Conservation (phyloP, 2,329 filamentous ascomycete genomes). For the Colletotrichum aenigma region DNA sequence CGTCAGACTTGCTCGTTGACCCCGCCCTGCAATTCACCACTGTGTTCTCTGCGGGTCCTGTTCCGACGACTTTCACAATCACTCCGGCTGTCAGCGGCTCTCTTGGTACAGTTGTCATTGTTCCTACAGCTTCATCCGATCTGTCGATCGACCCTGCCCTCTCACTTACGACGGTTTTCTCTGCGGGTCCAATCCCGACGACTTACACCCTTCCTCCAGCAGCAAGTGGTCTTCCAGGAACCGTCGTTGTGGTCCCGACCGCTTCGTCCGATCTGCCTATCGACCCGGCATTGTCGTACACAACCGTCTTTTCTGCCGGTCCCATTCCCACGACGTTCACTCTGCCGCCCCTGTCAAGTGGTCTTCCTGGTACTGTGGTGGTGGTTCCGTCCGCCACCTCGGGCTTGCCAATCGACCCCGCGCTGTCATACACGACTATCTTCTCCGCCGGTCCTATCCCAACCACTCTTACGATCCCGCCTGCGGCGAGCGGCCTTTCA, state of each 20-base stretch:
- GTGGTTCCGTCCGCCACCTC: neutral
- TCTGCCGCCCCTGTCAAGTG: neutral
- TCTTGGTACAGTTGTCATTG: neutral
- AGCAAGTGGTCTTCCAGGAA: neutral
- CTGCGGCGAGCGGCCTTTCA: neutral
- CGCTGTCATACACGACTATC: neutral
- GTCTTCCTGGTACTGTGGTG: neutral
- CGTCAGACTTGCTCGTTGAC: neutral
- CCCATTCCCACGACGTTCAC: neutral
- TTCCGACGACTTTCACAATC: neutral
- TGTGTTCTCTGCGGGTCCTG: neutral
- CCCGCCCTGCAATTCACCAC: neutral
- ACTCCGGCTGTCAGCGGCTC: neutral
- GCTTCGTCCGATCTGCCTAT: neutral
- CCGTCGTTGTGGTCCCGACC: neutral
- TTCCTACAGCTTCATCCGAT: neutral
- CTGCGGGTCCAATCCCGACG: neutral
- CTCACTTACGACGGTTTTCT: neutral
- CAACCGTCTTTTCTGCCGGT: neutral
- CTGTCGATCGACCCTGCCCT: neutral
- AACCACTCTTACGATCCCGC: neutral
- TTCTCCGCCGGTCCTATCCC: neutral
- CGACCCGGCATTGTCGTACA: neutral
- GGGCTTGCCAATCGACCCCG: neutral
- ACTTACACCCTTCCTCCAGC: neutral